Base-by-base conservation (phyloP, 176 grass and related monocot genomes). In the Aegilops umbellulata region DNA sequence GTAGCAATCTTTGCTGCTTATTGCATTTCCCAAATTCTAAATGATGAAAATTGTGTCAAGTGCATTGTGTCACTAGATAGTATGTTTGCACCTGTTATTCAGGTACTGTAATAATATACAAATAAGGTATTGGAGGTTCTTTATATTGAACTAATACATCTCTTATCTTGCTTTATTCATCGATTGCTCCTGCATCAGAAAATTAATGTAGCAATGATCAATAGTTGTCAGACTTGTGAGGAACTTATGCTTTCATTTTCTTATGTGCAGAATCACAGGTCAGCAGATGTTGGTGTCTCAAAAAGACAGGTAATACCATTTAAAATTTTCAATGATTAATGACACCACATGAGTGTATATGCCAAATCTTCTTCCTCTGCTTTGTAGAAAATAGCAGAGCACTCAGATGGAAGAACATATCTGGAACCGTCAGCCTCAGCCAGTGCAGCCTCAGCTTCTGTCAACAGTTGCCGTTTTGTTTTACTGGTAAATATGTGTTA, bases 381-480 rank as follows among this genome's bases (percentile, higher is more conserved):
- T 82, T 55, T 87, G 83, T 68, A 97, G 95, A 97, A 92, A 90
- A 77, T 93, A 72, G 47, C 61, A 70, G 84, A 93, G 10, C 78
- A 82, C 55, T 87, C 16, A 13, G 36, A 71, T 84, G 77, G 49
- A 85, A 64, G 55, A 81, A 82, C 74, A 86, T 49, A 49, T 87
- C 23, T 79, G 14, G 79, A 74, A 22, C 57, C 79, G 1, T 77
- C 65, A 46, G 80, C 90, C 42, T 62, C 60, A 63, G 30, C 20
- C 16, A 80, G 64, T 27, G 27, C 70, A 64, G 78, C 53, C 82
- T 70, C 82, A 80, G 49, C 6, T 36, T 64, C 77, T 84, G 58
- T 61, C 47, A 72, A 41, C 75, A n/a, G 22, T 62, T 84, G 69
- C 61, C 25, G n/a, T 41, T 90, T 95, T 86, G 68, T 86, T 29